These are phyloP conservation scores for Pseudocercospora musae DNA, from an alignment of 2,329 filamentous ascomycete genomes.

Conservation along the genomic window DNA sequence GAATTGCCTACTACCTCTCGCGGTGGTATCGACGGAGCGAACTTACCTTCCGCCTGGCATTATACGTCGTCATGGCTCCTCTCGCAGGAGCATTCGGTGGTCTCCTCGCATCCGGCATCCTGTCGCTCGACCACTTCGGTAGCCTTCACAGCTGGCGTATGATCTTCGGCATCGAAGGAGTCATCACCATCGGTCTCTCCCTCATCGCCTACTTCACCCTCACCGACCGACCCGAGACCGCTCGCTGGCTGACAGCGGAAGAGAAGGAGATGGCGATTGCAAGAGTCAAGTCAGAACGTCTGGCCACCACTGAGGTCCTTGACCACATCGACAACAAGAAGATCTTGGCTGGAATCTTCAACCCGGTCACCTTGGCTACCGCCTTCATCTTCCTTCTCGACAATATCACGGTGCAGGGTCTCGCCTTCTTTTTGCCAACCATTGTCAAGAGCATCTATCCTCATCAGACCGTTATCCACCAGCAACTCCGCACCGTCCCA, in stretches of 20 bases:
- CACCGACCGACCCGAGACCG: slow-evolving; percentile 66
- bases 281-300: slow-evolving; percentile 65
- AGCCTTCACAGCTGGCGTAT: slow-evolving; percentile 60
- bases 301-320: slow-evolving; percentile 60
- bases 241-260: slow-evolving; percentile 61
- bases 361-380: slow-evolving; percentile 58
- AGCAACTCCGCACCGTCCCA: slow-evolving; percentile 69
- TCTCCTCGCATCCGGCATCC: slow-evolving; percentile 59
- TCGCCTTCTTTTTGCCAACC: slow-evolving; percentile 68
- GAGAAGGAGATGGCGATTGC: slow-evolving; percentile 66
- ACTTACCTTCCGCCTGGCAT: slow-evolving; percentile 62
- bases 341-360: slow-evolving; percentile 60
- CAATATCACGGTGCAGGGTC: slow-evolving; percentile 68
- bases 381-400: slow-evolving; percentile 61
- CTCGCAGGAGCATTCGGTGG: slow-evolving; percentile 70
- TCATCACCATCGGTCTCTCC: slow-evolving; percentile 57
- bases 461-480: slow-evolving; percentile 53
- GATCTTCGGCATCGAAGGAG: slow-evolving; percentile 71
- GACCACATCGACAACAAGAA: slow-evolving; percentile 62
- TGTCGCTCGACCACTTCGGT: slow-evolving; percentile 59
- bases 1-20: slow-evolving; percentile 70
- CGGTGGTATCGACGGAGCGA: slow-evolving; percentile 70
- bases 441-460: slow-evolving; percentile 69
- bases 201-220: slow-evolving; percentile 63
- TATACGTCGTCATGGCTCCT: slow-evolving; percentile 69